phyloP scores from a whole-genome alignment of 371 early-diverging fungal species.

The Smittium culicis region DNA sequence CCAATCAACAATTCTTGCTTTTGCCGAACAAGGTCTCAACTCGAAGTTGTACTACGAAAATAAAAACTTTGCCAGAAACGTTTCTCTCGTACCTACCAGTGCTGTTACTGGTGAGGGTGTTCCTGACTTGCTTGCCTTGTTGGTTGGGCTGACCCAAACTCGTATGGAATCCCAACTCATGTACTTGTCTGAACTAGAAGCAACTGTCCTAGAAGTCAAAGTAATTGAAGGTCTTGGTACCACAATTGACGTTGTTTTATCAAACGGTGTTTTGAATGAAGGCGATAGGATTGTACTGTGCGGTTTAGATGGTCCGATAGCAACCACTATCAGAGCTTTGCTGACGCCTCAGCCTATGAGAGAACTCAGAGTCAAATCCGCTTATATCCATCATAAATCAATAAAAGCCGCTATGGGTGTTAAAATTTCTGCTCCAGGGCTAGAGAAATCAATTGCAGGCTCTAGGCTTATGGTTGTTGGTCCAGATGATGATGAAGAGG shows the following conservation, averaged over 20 bases:
- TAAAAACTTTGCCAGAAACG: slow-evolving; percentile 85
- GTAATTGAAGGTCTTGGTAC: slow-evolving; percentile 99
- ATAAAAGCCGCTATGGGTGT: slow-evolving; percentile 98
- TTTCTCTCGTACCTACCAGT: slow-evolving; percentile 98
- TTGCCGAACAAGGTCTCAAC: slow-evolving; percentile 98
- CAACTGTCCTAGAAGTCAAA: slow-evolving; percentile 99
- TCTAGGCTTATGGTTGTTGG: slow-evolving; percentile 88
- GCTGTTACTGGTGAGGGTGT: slow-evolving; percentile 99
- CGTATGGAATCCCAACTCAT: slow-evolving; percentile 92
- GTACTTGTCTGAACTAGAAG: slow-evolving; percentile 93
- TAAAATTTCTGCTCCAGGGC: slow-evolving; percentile 91
- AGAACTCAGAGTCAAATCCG: slow-evolving; percentile 95
- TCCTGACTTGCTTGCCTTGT: slow-evolving; percentile 89
- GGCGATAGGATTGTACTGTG: slow-evolving; percentile 97
- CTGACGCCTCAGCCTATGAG: slow-evolving; percentile 98
- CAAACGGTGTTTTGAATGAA: slow-evolving; percentile 94
- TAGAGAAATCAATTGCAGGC: slow-evolving; percentile 98
- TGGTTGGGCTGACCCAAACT: slow-evolving; percentile 87
- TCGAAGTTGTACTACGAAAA: slow-evolving; percentile 92
- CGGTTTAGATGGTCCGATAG: slow-evolving; percentile 95
- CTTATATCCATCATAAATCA: slow-evolving; percentile 91
- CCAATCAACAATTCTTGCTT: slow-evolving; percentile 64
- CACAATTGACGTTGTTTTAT: slow-evolving; percentile 97
- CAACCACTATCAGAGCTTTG: slow-evolving; percentile 87
- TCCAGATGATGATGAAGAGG: slow-evolving; percentile 93